phyloP scores from a whole-genome alignment of 805 yeast genomes.

The Hanseniaspora nectarophila region DNA sequence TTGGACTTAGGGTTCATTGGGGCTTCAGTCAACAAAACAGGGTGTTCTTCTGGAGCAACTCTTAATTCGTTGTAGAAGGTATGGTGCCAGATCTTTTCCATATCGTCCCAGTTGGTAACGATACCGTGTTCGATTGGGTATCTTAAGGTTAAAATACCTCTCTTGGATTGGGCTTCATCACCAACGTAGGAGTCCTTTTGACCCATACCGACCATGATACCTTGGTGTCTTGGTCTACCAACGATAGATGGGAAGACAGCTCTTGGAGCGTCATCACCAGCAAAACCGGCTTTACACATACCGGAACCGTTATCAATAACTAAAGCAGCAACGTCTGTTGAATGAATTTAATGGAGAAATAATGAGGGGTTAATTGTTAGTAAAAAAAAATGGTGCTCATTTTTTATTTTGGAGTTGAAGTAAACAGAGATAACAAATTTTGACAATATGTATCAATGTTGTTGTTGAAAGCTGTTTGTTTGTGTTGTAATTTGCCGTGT shows the following conservation, averaged over 20 bases:
- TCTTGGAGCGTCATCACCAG: slow-evolving; percentile 99
- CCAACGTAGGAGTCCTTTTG: slow-evolving; percentile 99
- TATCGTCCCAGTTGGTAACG: slow-evolving; percentile 99
- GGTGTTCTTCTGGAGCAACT: slow-evolving; percentile 99
- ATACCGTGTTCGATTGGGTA: slow-evolving; percentile 99
- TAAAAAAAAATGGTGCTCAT: background rate
- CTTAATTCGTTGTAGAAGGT: slow-evolving; percentile 99
- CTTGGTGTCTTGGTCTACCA: slow-evolving; percentile 99
- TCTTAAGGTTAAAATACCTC: slow-evolving; percentile 97
- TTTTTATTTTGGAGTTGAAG: background rate
- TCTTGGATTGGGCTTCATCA: slow-evolving; percentile 99
- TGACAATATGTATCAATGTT: too few species aligned
- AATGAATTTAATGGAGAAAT: background rate
- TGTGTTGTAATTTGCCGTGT: too few species aligned
- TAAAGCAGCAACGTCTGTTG: slow-evolving; percentile 32
- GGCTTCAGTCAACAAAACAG: slow-evolving; percentile 97
- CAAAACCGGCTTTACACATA: slow-evolving; percentile 99
- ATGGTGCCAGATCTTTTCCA: slow-evolving; percentile 99
- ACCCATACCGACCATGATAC: slow-evolving; percentile 99
- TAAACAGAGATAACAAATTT: too few species aligned
- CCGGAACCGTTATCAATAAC: slow-evolving; percentile 99
- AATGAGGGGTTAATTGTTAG: slow-evolving; percentile 3
- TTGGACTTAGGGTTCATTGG: slow-evolving; percentile 99
- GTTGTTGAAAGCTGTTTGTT: too few species aligned
- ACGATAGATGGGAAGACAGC: slow-evolving; percentile 99